Evolutionary conservation across 78 protist species (phyloP).

Genomic region (Dictyostelium purpureum): DNA sequence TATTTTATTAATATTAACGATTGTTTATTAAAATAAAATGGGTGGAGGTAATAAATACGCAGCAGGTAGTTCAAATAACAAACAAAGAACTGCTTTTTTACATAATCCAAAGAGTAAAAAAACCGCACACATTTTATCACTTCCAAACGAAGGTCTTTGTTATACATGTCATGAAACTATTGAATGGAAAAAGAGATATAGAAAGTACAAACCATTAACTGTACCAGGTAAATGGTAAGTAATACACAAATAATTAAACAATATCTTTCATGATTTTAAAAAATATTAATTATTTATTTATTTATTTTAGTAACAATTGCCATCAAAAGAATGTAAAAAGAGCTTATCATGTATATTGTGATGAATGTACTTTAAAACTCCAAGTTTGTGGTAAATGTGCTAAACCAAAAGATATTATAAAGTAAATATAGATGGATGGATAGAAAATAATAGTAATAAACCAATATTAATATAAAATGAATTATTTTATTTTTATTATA

Average conservation of each 20-base stretch:
- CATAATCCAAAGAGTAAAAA: slow-evolving; percentile 85
- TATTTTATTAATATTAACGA: no score
- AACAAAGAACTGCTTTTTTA: slow-evolving; percentile 77
- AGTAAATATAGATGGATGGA: slow-evolving; percentile 16
- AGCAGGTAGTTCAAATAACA: slow-evolving; percentile 22
- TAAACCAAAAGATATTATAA: slow-evolving; percentile 60
- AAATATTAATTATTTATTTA: not conserved
- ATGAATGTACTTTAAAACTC: slow-evolving; percentile 71
- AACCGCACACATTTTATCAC: slow-evolving; percentile 69
- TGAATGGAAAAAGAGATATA: slow-evolving; percentile 90
- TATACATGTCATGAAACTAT: slow-evolving; percentile 82
- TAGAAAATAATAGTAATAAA: not conserved
- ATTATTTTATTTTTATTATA: not conserved
- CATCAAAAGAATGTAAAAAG: slow-evolving; percentile 48
- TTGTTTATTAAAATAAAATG: no score
- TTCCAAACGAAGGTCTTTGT: slow-evolving; percentile 89
- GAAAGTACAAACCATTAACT: slow-evolving; percentile 91
- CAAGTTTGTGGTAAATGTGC: slow-evolving; percentile 86
- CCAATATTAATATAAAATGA: not conserved
- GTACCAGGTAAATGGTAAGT: slow-evolving; percentile 80
- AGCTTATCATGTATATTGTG: slow-evolving; percentile 79
- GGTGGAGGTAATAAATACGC: slow-evolving; percentile 11
- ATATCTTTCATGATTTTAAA: not conserved
- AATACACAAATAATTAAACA: no score
- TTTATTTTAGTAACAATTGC: slow-evolving; percentile 16